phyloP scores from a whole-genome alignment of 345 rosid genomes.

The Corchorus capsularis region DNA sequence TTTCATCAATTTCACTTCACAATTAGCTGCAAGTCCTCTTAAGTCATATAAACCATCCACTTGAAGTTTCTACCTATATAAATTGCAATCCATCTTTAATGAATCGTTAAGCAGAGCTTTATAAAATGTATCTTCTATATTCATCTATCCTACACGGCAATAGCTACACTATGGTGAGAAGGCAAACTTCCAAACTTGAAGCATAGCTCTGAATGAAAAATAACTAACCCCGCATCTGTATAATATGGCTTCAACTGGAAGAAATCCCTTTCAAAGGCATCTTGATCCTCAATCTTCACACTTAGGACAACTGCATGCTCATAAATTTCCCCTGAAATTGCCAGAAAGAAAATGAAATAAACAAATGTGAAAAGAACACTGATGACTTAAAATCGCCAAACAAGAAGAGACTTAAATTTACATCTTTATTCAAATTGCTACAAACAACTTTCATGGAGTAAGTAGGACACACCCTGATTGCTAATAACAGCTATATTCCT shows the following conservation, averaged over 20 bases:
- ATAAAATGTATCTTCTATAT: not conserved
- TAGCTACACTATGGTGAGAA: too few species aligned
- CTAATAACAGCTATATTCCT: not conserved
- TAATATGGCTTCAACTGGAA: constrained; percentile 94
- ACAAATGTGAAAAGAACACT: not conserved
- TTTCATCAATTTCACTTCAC: not conserved
- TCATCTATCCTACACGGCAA: not conserved
- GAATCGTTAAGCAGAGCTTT: not conserved
- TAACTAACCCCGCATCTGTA: constrained; percentile 78
- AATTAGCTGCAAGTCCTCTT: not conserved
- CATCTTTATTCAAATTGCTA: not conserved
- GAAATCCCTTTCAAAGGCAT: constrained; percentile 94
- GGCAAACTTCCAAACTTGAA: not conserved
- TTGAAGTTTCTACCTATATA: not conserved
- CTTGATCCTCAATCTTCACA: constrained; percentile 90
- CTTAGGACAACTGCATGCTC: constrained; percentile 93
- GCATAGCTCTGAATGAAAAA: not conserved
- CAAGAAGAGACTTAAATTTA: not conserved
- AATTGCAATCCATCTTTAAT: not conserved
- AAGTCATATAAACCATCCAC: not conserved
- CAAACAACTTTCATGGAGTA: not conserved
- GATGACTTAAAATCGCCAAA: not conserved
- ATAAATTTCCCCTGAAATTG: constrained; percentile 71
- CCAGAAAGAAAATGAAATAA: not conserved
- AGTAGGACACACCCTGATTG: not conserved